phyloP scores from a whole-genome alignment of 2,329 filamentous ascomycete genomes.

The Ascochyta koolunga region DNA sequence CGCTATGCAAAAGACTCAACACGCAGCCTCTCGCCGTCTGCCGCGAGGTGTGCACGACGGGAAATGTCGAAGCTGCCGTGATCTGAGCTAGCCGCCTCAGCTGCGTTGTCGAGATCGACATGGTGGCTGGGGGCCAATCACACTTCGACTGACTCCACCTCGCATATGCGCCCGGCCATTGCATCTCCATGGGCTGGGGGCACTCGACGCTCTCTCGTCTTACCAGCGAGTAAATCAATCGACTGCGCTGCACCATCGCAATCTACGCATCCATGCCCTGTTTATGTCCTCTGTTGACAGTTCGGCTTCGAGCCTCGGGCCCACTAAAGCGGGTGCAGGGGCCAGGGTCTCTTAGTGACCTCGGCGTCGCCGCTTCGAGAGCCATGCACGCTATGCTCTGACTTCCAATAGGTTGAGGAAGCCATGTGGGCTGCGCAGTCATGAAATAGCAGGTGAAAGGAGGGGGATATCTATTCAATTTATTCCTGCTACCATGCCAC shows the following conservation, averaged over 20 bases:
- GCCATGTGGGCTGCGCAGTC: background rate
- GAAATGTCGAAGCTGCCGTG: constrained; percentile 1
- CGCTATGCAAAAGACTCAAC: constrained; percentile 16
- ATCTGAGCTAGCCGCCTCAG: constrained; percentile 15
- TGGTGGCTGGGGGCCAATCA: constrained; percentile 15
- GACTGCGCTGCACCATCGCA: background rate
- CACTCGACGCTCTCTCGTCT: background rate
- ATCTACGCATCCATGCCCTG: background rate
- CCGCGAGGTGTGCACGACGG: background rate
- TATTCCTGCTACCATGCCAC: constrained; percentile 5
- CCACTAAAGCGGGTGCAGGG: constrained; percentile 13
- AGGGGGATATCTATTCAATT: constrained; percentile 8
- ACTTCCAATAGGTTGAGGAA: background rate
- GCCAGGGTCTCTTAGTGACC: constrained; percentile 2
- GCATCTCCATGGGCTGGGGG: background rate
- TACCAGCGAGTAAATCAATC: too few relatives aligned
- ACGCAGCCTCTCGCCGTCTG: constrained; percentile 5
- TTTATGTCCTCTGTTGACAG: constrained; percentile 11
- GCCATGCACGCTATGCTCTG: background rate
- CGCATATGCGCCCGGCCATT: constrained; percentile 1
- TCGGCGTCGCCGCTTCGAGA: constrained; percentile 4
- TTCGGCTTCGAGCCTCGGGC: background rate
- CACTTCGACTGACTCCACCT: background rate
- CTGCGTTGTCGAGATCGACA: constrained; percentile 13
- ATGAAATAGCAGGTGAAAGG: background rate